Percentiles rank a stretch among this genome's conserved stretches.
Conservation (phyloP, 495 filamentous ascomycete species). For the Trichoderma asperelloides region DNA sequence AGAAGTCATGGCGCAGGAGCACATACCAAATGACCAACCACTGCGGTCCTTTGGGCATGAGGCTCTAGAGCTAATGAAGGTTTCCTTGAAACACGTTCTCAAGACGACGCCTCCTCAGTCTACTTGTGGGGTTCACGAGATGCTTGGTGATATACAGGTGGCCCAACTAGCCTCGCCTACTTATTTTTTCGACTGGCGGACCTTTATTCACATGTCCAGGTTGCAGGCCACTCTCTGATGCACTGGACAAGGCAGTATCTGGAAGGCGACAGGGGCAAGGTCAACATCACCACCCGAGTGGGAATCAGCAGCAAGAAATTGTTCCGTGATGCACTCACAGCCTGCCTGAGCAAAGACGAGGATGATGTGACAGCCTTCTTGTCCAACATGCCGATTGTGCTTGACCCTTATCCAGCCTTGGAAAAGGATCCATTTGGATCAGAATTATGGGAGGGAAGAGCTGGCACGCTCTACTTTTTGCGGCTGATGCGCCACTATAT, state of each 20-base stretch:
- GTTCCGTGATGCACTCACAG: slow-evolving; percentile 41
- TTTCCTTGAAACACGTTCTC: slow-evolving; percentile 26
- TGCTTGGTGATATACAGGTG: slow-evolving; percentile 44
- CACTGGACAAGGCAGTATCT: slow-evolving; percentile 44
- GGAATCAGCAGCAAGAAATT: slow-evolving; percentile 50
- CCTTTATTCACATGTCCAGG: slow-evolving; percentile 28
- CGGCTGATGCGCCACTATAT: slow-evolving; percentile 30
- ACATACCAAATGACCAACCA: slow-evolving; percentile 5
- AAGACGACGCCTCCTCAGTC: slow-evolving; percentile 23
- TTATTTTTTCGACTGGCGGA: slow-evolving; percentile 38
- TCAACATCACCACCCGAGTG: slow-evolving; percentile 18
- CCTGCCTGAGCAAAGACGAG: slow-evolving; percentile 35
- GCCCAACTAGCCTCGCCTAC: slow-evolving; percentile 51
- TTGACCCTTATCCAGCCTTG: neutral
- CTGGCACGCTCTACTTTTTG: slow-evolving; percentile 53
- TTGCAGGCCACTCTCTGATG: slow-evolving; percentile 33
- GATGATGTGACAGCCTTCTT: slow-evolving; percentile 36
- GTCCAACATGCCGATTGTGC: slow-evolving; percentile 27
- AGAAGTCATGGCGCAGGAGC: neutral
- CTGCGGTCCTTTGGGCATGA: neutral
- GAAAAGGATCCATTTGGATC: neutral
- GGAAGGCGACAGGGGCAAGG: slow-evolving; percentile 31
- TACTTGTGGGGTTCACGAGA: neutral
- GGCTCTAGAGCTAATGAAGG: slow-evolving; percentile 12
- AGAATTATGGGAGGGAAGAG: slow-evolving; percentile 52